Evolutionary conservation across 371 early-diverging fungal species (phyloP), one percentile per base, ranked within the genome.

Genomic region (Phascolomyces articulosus): DNA sequence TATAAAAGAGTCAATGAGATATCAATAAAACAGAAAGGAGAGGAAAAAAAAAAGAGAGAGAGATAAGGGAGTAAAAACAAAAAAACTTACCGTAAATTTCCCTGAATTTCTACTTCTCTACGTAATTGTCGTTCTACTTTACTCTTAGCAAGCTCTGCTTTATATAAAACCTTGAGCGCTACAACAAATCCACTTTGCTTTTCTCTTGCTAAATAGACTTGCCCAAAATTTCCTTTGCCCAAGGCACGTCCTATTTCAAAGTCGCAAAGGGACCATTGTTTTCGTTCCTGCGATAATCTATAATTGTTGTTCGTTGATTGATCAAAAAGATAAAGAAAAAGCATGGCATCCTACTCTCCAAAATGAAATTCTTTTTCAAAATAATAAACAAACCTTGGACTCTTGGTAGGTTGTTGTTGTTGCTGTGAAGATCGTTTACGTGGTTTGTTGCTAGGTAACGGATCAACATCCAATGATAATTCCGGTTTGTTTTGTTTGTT

Each of bases 161-260:
- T 99, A 63, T 89, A 85, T 40, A 99, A 67, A 7, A 98, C 91
- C 73, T 98, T 99, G 61, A 98, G 86, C 2, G 98, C 96, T 23
- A 95, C 92, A 40, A 98, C 85, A 69, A 89, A 97, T n/a, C 93
- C 93, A 44, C 86, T 87, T 62, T 80, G 80, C 69, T 90, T 96
- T 75, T 99, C 98, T 62, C 93, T 87, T 16, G 98, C 99, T 21
- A 98, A 80, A 79, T 97, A 99, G 0, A 99, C 99, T 31, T 94
- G 89, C 1, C 99, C 99, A 83, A 99, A 99, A 67, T 96, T 96
- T 9, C 99, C 99, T 71, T 91, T 90, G 26, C 99, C 99, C 7
- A 99, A 78, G 0, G 93, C 80, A 48, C 88, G 84, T 13, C 98
- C 99, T 57, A 99, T 88, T 66, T 99, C 98, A 87, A 99, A 99